A percentile compares a stretch with the other conserved stretches of the same genome.
Conservation (phyloP, 306 rosid species). For the Crotalaria pallida region DNA sequence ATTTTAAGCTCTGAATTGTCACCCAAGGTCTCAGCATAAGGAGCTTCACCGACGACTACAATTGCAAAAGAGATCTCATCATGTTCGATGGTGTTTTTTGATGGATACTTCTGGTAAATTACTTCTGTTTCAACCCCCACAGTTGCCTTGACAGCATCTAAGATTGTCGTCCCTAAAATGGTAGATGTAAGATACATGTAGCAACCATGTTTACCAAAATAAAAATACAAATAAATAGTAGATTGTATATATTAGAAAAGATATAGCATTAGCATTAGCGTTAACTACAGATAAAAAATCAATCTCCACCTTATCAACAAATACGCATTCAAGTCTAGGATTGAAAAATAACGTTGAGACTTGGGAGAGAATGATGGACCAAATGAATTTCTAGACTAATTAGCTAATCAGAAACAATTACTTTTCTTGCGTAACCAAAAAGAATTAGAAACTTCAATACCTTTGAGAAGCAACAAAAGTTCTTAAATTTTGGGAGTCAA, state of each 20-base stretch:
- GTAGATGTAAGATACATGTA: background rate
- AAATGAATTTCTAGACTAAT: constrained; percentile 4
- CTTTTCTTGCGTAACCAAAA: background rate
- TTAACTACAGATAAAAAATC: background rate
- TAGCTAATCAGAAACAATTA: background rate
- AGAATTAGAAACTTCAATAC: background rate
- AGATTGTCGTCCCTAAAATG: constrained; percentile 67
- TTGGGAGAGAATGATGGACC: background rate
- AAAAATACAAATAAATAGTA: background rate
- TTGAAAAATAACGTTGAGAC: background rate
- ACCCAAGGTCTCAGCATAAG: constrained; percentile 68
- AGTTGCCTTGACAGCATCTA: constrained; percentile 67
- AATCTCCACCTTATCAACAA: background rate
- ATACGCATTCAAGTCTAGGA: background rate
- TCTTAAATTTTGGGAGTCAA: background rate
- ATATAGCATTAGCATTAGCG: background rate
- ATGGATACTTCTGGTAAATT: constrained; percentile 48
- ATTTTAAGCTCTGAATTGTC: constrained; percentile 56
- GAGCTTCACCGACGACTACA: constrained; percentile 72
- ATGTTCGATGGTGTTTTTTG: constrained; percentile 39
- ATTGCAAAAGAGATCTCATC: constrained; percentile 61
- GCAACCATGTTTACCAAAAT: background rate
- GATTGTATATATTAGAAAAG: background rate
- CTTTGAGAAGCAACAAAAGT: background rate
- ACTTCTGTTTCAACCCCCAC: constrained; percentile 61